Percentiles rank a stretch among this genome's conserved stretches.
Evolutionary conservation across 352 stramenopile genomes (phyloP).

Genomic region (Achlya hypogyna): DNA sequence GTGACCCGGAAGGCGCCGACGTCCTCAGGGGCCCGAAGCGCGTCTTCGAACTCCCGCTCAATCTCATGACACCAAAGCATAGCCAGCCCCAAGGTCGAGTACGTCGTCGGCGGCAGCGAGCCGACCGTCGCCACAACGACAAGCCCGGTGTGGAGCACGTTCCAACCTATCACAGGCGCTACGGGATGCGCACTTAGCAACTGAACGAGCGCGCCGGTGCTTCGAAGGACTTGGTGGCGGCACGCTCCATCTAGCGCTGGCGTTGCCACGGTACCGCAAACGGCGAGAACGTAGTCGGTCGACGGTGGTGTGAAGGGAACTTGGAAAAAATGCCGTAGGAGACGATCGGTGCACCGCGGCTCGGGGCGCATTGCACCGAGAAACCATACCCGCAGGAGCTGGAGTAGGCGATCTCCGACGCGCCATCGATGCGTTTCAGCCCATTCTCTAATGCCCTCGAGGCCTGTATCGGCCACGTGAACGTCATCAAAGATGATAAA

Average conservation of each 20-base stretch:
- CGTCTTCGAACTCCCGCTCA: slow-evolving; percentile 15
- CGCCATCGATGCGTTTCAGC: neutral
- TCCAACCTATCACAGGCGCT: neutral
- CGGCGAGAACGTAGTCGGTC: neutral
- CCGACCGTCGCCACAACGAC: neutral
- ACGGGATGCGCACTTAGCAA: neutral
- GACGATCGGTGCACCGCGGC: neutral
- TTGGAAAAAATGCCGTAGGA: slow-evolving; percentile 11
- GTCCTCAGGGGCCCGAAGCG: neutral
- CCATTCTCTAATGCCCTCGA: slow-evolving; percentile 12
- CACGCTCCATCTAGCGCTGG: neutral
- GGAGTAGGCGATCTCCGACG: neutral
- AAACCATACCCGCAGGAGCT: neutral
- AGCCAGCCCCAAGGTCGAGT: neutral
- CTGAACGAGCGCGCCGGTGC: neutral
- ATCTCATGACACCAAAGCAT: slow-evolving; percentile 14
- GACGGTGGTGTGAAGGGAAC: neutral
- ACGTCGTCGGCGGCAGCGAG: neutral
- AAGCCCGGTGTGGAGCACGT: neutral
- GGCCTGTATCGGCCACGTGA: neutral
- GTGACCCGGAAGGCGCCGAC: slow-evolving; percentile 1
- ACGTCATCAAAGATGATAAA: neutral
- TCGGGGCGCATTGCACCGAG: neutral
- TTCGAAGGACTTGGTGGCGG: neutral
- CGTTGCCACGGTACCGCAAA: neutral